phyloP scores from a whole-genome alignment of 2,329 filamentous ascomycete species.

The Biscogniauxia marginata region DNA sequence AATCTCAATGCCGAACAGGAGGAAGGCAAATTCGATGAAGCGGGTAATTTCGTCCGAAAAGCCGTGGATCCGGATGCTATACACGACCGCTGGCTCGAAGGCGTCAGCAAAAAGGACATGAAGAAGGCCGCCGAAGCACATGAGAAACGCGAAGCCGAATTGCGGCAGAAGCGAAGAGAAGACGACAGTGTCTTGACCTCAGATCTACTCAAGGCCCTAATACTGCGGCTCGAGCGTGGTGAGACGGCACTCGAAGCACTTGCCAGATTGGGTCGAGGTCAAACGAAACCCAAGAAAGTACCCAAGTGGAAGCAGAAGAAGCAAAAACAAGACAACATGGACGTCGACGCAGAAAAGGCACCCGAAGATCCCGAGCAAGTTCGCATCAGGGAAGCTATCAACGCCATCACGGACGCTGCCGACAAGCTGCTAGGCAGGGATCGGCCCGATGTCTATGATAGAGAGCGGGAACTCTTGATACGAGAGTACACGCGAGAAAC shows the following conservation, averaged over 20 bases:
- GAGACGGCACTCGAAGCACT: constrained; percentile 90
- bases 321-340: constrained; percentile 62
- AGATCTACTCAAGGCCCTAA: constrained; percentile 72
- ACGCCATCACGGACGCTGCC: constrained; percentile 83
- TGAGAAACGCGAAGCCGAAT: constrained; percentile 77
- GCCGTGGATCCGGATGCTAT: constrained; percentile 84
- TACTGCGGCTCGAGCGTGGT: constrained; percentile 69
- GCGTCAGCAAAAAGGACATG: constrained; percentile 91
- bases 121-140: constrained; percentile 82
- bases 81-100: constrained; percentile 91
- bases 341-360: constrained; percentile 59
- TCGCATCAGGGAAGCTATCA: constrained; percentile 70
- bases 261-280: constrained; percentile 70
- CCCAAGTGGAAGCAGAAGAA: constrained; percentile 72
- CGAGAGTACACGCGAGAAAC: constrained; percentile 82
- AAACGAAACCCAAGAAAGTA: constrained; percentile 49
- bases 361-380: constrained; percentile 67
- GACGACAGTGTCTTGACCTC: constrained; percentile 74
- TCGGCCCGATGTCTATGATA: constrained; percentile 87
- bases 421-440: constrained; percentile 83
- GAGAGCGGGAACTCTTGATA: constrained; percentile 78
- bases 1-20: constrained; percentile 90
- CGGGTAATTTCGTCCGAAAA: constrained; percentile 88
- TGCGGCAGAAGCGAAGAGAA: constrained; percentile 65
- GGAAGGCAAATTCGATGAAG: constrained; percentile 87